Evolutionary conservation across 352 stramenopile genomes (phyloP), one percentile per base, ranked within the genome.

Genomic region (Globisporangium camurandrum): DNA sequence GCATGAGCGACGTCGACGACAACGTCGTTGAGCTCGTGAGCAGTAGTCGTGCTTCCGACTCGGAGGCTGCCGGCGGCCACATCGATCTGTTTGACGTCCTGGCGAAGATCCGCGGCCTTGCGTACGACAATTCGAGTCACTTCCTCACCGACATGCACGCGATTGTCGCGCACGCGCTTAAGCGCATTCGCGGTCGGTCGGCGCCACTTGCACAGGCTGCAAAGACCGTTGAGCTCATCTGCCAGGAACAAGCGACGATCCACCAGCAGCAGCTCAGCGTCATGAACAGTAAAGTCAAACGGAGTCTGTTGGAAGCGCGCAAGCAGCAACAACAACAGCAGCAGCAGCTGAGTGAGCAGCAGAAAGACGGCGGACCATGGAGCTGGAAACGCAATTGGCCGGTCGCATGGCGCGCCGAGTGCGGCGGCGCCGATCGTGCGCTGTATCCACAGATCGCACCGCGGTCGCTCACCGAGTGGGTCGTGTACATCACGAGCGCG

Each of bases 351-450:
- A n/a, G n/a, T n/a, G 61, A 69, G 42, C 48, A 57, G 14, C 51
- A 72, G 1, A 64, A 71, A 46, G 56, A 73, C 26, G 59, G 59
- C 4, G 52, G 48, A 19, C 36, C 56, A 16, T 61, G 56, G 30
- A 65, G 63, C 14, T 57, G 59, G 17, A 75, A 75, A 56, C 58
- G 62, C 30, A 72, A 62, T 19, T 91, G 75, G 75, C 72, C 75
- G 23, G 56, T 91, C 52, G 69, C 60, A 49, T 93, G 83, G 83
- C 69, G 83, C 46, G 67, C 87, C 49, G 83, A 93, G 54, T 91
- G 77, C 51, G 78, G 76, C 9, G 63, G 65, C 17, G 83, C 84
- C 28, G 76, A 86, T 43, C 75, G 87, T 38, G 74, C 63, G 44
- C 72, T 68, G 22, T 88, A 86, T 53, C 61, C 73, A 2, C 62